Evolutionary conservation across 805 yeast species (phyloP), one percentile per base, ranked within the genome.

Genomic region (Teunomyces panamensis): DNA sequence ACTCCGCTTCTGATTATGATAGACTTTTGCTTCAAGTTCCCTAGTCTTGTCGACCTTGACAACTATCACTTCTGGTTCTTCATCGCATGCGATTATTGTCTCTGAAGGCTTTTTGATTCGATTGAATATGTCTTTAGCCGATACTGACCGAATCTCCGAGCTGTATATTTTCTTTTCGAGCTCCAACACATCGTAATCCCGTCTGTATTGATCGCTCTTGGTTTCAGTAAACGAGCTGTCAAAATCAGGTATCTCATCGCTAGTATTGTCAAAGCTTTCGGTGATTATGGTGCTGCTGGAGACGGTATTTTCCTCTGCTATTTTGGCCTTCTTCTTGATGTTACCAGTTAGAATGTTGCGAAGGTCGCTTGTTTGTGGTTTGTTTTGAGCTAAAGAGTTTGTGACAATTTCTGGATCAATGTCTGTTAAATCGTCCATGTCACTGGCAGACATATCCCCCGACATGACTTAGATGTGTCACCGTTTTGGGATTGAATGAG

Each of bases 141-240:
- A 49, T 2, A 56, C 52, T 2, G 58, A 45, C 32, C 50, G 50
- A 2, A 51, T 49, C 9, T 54, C 58, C 13, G 49, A 43, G 1
- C 49, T 48, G 41, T 51, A 59, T 4, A 63, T 50, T 35, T 56
- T 57, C 48, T 49, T 52, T 43, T 64, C 68, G 17, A 62, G 49
- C 39, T 62, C 64, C 27, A 56, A 34, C 24, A 60, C 41, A 10
- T 58, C 59, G 26, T 50, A 43, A n/a, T 59, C 63, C 34, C 49
- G 50, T 14, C 45, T 30, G n/a, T 51, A 43, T 13, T 50, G 51
- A 13, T 46, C 42, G n/a, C 54, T 51, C 28, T 50, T 51, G 8
- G 48, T 30, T 32, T 52, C 52, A 11, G 58, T 49, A 29, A 53
- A 47, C 9, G 53, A 49, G 29, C 43, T 17, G 26, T 52, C 54